Evolutionary conservation across 1,139 yeast genomes (phyloP).

Genomic region (Candida albicans): DNA sequence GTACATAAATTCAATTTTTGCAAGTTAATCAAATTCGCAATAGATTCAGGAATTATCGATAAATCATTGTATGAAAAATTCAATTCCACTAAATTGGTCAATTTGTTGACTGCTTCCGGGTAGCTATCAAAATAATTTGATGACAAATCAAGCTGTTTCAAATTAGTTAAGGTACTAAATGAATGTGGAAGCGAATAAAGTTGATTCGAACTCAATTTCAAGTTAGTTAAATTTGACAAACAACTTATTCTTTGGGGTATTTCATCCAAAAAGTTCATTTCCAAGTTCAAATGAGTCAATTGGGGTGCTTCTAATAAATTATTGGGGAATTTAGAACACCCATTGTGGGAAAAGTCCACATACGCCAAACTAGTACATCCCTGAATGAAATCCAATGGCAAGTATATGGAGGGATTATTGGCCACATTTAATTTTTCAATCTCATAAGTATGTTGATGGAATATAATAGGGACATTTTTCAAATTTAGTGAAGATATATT

Average conservation of each 20-base stretch:
- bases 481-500: constrained; percentile 72
- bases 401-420: constrained; percentile 79
- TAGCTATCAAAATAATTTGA: constrained; percentile 73
- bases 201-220: constrained; percentile 73
- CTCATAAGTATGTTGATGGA: constrained; percentile 79
- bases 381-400: constrained; percentile 85
- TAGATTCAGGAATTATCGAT: constrained; percentile 56
- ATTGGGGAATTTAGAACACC: constrained; percentile 71
- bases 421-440: constrained; percentile 83
- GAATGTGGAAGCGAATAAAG: constrained; percentile 63
- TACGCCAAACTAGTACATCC: constrained; percentile 71
- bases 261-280: constrained; percentile 70
- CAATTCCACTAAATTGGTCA: constrained; percentile 61
- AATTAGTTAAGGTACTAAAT: constrained; percentile 53
- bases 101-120: constrained; percentile 68
- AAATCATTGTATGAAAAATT: constrained; percentile 85
- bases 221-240: constrained; percentile 52
- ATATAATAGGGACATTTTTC: constrained; percentile 80
- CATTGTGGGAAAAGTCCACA: constrained; percentile 69
- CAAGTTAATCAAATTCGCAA: constrained; percentile 58
- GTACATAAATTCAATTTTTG: constrained; percentile 75
- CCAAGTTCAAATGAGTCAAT: constrained; percentile 70
- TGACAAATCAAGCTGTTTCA: constrained; percentile 70
- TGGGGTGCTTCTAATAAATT: constrained; percentile 70
- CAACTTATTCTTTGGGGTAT: constrained; percentile 60